Evolutionary conservation across 2,329 filamentous ascomycete species (phyloP).

Genomic region (Didymella sp.): DNA sequence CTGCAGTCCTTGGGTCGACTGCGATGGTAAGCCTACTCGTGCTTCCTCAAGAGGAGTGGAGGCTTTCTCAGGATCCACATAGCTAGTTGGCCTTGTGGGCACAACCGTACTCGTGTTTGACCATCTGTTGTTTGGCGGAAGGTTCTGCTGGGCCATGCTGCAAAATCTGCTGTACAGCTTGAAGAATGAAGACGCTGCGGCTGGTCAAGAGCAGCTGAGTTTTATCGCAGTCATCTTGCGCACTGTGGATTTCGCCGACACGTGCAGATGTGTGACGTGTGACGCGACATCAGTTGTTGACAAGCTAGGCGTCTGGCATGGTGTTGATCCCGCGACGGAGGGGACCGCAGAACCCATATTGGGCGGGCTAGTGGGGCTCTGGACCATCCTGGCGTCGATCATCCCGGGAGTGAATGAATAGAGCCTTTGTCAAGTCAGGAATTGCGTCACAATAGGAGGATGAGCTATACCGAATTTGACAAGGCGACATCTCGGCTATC

Average conservation of each 20-base stretch:
- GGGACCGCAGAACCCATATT: neutral
- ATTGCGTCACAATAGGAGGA: neutral
- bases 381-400: constrained; percentile 2
- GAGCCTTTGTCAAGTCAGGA: neutral
- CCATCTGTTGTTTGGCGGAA: neutral
- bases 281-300: neutral
- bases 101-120: constrained; percentile 12
- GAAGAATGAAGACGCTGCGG: neutral
- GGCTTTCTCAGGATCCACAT: neutral
- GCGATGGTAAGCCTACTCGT: neutral
- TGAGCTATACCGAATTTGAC: neutral
- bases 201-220: neutral
- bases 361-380: neutral
- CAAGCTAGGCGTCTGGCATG: neutral
- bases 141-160: neutral
- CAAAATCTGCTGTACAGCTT: neutral
- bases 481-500: neutral
- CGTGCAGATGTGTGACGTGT: neutral
- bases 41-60: neutral
- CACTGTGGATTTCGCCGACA: neutral
- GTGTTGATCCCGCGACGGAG: neutral
- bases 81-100: constrained; percentile 17
- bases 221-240: neutral
- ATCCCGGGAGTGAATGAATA: neutral
- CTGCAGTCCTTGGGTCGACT: neutral